A percentile compares a stretch with the other conserved stretches of the same genome.
Conservation (phyloP, 139 green algal species). For the Mychonastes homosphaera region DNA sequence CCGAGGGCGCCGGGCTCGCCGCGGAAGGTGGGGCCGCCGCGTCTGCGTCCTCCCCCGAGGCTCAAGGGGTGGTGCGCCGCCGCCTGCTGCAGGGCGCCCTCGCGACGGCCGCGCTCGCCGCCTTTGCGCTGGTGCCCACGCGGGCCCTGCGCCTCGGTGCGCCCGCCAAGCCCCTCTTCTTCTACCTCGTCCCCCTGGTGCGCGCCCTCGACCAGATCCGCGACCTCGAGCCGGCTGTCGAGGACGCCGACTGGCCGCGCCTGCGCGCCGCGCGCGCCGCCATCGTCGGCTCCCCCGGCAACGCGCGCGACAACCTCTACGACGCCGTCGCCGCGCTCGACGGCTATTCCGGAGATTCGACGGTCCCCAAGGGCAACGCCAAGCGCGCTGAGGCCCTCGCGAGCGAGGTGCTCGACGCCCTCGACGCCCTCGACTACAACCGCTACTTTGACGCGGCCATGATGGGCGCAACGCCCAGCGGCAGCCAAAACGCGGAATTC, state of each 20-base stretch:
- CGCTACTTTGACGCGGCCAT: slow-evolving; percentile 37
- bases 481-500: slow-evolving; percentile 31
- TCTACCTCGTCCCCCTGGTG: slow-evolving; percentile 61
- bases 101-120: slow-evolving; percentile 20
- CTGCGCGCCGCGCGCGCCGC: slow-evolving; percentile 10
- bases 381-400: slow-evolving; percentile 23
- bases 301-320: no score
- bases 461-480: slow-evolving; percentile 29
- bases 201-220: no score
- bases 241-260: slow-evolving; percentile 1
- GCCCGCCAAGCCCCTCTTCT: slow-evolving; percentile 58
- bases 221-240: no score
- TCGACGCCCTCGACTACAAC: slow-evolving; percentile 32
- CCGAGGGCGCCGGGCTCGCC: slow-evolving; percentile 15
- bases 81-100: slow-evolving; percentile 42
- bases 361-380: no score
- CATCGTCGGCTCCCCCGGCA: no score
- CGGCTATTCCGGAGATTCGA: no score
- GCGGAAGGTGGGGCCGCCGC: slow-evolving; percentile 2
- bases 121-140: slow-evolving; percentile 59
- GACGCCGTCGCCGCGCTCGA: no score
- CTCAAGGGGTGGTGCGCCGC: slow-evolving; percentile 8
- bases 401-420: slow-evolving; percentile 20
- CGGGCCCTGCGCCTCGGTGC: slow-evolving; percentile 30
- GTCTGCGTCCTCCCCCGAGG: not conserved